A percentile compares a stretch with the other conserved stretches of the same genome.
phyloP scores from a whole-genome alignment of 2,329 filamentous ascomycete species.

The Arthrobotrys sinensis region DNA sequence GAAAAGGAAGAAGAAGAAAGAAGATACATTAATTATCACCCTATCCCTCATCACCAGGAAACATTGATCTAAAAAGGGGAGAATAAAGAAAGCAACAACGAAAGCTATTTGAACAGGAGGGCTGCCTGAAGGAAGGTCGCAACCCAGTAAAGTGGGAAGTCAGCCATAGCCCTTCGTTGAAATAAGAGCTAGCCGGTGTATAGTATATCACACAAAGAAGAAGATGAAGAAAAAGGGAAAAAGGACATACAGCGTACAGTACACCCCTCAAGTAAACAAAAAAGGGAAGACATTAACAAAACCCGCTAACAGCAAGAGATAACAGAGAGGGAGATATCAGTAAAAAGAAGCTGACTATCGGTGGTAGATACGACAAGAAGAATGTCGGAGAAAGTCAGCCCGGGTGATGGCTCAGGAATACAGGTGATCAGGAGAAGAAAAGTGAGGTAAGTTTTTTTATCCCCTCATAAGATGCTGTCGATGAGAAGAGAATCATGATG shows the following conservation, averaged over 20 bases:
- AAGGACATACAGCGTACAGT: constrained; percentile 41
- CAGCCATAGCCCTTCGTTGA: constrained; percentile 2
- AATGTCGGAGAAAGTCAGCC: background rate
- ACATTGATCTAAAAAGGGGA: constrained; percentile 14
- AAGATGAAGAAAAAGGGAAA: constrained; percentile 17
- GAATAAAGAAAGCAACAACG: constrained; percentile 12
- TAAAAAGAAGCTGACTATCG: constrained; percentile 20
- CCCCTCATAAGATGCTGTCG: constrained; percentile 62
- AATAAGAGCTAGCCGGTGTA: constrained; percentile 16
- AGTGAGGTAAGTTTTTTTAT: constrained; percentile 56
- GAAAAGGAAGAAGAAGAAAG: background rate
- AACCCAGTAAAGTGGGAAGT: constrained; percentile 1
- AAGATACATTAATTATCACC: constrained; percentile 23
- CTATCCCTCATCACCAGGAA: constrained; percentile 1
- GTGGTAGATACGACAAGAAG: constrained; percentile 7
- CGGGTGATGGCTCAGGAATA: background rate
- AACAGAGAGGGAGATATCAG: constrained; percentile 22
- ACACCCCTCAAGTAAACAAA: constrained; percentile 16
- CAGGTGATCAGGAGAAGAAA: constrained; percentile 20
- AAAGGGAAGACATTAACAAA: constrained; percentile 22
- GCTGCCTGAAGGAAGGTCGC: background rate
- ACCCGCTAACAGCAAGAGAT: constrained; percentile 59
- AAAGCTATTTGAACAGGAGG: constrained; percentile 34
- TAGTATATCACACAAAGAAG: constrained; percentile 45
- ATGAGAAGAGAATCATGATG: constrained; percentile 62